Conservation (phyloP, 148 eudicot genomes). For the Polygonum aviculare region DNA sequence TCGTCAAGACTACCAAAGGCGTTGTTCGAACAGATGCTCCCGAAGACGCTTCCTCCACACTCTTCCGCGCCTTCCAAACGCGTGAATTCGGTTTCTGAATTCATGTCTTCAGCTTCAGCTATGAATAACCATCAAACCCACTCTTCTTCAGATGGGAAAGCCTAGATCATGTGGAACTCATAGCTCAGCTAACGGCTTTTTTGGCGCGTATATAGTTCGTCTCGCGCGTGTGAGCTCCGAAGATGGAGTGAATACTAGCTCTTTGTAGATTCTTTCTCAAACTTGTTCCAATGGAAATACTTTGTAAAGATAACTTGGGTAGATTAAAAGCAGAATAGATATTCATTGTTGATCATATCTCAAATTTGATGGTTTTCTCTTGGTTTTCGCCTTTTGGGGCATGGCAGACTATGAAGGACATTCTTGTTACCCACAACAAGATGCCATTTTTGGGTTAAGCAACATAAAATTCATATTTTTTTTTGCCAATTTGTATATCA, state of each 20-base stretch:
- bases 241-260: not conserved
- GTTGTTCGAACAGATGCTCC: constrained; percentile 76
- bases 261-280: not conserved
- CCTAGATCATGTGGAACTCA: constrained; percentile 13
- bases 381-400: not conserved
- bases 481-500: not conserved
- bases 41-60: constrained; percentile 60
- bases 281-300: constrained; percentile 2
- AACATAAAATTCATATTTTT: not conserved
- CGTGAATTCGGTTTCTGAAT: constrained; percentile 37
- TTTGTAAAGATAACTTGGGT: constrained; percentile 5
- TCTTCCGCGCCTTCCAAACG: constrained; percentile 81
- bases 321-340: not conserved
- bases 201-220: no score
- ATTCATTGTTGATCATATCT: constrained; percentile 5
- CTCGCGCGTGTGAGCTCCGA: not conserved
- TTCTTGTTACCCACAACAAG: not conserved
- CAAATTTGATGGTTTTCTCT: not conserved
- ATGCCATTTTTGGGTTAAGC: not conserved
- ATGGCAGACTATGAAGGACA: not conserved
- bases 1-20: constrained; percentile 60
- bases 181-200: no score
- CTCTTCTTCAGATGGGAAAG: constrained; percentile 38
- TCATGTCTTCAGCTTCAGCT: constrained; percentile 21
- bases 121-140: constrained; percentile 26